Conservation (phyloP, 495 filamentous ascomycete genomes). For the Aspergillus taichungensis region DNA sequence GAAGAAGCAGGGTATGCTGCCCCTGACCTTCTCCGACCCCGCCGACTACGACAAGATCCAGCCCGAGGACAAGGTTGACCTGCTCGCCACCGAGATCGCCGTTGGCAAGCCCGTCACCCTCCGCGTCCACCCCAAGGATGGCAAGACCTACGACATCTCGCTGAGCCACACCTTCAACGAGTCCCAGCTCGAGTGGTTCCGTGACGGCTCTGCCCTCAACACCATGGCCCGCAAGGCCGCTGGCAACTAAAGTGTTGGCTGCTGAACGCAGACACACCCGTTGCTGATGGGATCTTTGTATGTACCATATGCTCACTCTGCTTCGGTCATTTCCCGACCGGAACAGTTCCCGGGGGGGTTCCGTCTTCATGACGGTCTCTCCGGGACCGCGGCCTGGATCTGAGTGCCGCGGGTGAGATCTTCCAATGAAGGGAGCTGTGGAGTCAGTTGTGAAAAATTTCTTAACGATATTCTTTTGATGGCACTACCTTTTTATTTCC, state of each 20-base stretch:
- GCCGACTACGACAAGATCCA: conserved; percentile 97
- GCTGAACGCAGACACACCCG: conserved; percentile 1
- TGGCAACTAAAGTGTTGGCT: conserved; percentile 23
- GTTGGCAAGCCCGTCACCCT: conserved; percentile 94
- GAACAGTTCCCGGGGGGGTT: not conserved
- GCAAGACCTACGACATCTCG: conserved; percentile 67
- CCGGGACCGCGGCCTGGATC: too few species aligned
- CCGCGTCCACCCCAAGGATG: conserved; percentile 81
- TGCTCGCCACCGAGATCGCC: conserved; percentile 81
- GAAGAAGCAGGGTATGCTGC: conserved; percentile 99
- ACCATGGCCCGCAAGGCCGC: conserved; percentile 78
- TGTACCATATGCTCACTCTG: conserved; percentile 29
- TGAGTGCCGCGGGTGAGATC: too few species aligned
- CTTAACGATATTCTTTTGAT: conserved; percentile 33
- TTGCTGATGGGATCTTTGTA: conserved; percentile 10
- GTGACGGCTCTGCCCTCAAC: conserved; percentile 92
- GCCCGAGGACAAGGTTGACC: conserved; percentile 83
- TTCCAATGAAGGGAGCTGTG: conserved; percentile 22
- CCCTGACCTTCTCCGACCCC: conserved; percentile 86
- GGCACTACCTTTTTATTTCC: conserved; percentile 15
- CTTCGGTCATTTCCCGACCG: conserved; percentile 7
- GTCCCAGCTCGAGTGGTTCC: conserved; percentile 96
- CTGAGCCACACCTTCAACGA: conserved; percentile 96
- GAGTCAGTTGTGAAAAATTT: conserved; percentile 34
- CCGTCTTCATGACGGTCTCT: too few species aligned